phyloP scores from a whole-genome alignment of 1,139 yeast species.

The Fermentozyma sake region DNA sequence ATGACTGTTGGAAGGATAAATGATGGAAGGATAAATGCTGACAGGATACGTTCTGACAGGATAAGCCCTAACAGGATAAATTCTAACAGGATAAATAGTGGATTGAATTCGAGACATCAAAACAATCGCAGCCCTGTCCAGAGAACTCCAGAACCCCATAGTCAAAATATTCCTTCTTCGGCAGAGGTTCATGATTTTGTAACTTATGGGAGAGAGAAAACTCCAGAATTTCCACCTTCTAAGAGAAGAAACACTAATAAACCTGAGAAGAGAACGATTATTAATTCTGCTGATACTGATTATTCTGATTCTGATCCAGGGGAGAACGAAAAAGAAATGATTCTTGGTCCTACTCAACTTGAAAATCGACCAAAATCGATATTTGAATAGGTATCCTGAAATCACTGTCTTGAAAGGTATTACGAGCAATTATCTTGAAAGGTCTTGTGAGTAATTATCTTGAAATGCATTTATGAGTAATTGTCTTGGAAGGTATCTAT shows the following conservation, averaged over 20 bases:
- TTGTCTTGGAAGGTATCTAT: too few relatives aligned
- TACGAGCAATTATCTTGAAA: too few relatives aligned
- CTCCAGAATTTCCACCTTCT: conserved; percentile 1
- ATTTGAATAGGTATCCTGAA: conserved; percentile 16
- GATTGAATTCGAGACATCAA: too few relatives aligned
- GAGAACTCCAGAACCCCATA: too few relatives aligned
- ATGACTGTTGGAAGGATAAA: too few relatives aligned
- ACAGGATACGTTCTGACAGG: too few relatives aligned
- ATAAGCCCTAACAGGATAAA: too few relatives aligned
- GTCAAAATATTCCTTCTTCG: conserved; percentile 3
- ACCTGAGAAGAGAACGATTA: conserved; percentile 1
- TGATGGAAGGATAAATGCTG: too few relatives aligned
- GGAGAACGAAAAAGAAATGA: conserved; percentile 7
- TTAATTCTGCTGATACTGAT: conserved; percentile 20
- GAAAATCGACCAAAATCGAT: conserved; percentile 31
- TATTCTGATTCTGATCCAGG: conserved; percentile 19
- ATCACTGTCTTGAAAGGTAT: too few relatives aligned
- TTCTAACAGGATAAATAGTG: too few relatives aligned
- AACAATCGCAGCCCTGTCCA: conserved; percentile 1
- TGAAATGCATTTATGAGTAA: too few relatives aligned
- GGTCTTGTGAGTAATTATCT: too few relatives aligned
- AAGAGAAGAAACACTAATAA: neutral
- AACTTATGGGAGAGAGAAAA: conserved; percentile 3
- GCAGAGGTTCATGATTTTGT: conserved; percentile 3
- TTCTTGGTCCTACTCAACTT: conserved; percentile 36